phyloP scores from a whole-genome alignment of 2,329 filamentous ascomycete genomes.

The Epichloe amarillans region DNA sequence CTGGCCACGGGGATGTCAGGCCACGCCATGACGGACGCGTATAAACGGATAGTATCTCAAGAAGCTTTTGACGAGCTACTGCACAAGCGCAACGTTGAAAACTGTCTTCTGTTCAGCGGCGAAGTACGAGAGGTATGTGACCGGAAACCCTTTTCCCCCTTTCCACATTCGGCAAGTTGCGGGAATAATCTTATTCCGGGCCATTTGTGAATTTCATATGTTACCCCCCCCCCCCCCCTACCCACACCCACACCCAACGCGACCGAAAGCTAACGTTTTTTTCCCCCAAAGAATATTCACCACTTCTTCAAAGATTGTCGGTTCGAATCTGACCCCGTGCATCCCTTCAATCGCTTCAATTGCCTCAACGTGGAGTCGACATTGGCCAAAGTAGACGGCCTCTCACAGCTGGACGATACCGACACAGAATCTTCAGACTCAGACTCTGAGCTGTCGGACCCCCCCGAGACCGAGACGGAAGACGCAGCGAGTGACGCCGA shows the following conservation, averaged over 20 bases:
- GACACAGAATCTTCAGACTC: not conserved
- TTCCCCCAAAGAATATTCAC: slow-evolving; percentile 10
- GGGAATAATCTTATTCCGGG: slow-evolving; percentile 11
- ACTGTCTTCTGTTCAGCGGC: slow-evolving; percentile 8
- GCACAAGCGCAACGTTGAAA: not conserved
- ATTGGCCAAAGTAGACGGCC: not conserved
- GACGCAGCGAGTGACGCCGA: not conserved
- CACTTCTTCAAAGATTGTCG: slow-evolving; percentile 7
- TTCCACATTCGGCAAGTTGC: not conserved
- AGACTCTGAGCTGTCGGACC: not conserved
- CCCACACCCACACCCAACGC: too few relatives aligned
- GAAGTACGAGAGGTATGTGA: slow-evolving; percentile 5
- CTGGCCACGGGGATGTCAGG: not conserved
- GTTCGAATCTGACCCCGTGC: slow-evolving; percentile 7
- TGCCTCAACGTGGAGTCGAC: slow-evolving; percentile 2
- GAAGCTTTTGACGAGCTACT: slow-evolving; percentile 4
- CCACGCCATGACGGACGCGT: not conserved
- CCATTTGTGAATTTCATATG: too few relatives aligned
- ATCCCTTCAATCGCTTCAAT: slow-evolving; percentile 6
- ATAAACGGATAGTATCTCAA: not conserved
- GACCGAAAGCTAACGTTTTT: slow-evolving; percentile 11
- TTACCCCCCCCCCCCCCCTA: not conserved
- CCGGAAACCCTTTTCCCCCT: not conserved
- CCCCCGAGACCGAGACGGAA: not conserved
- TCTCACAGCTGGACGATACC: not conserved